Base-by-base conservation (phyloP, 139 green algal species). In the Axilococcus clingmanii region DNA sequence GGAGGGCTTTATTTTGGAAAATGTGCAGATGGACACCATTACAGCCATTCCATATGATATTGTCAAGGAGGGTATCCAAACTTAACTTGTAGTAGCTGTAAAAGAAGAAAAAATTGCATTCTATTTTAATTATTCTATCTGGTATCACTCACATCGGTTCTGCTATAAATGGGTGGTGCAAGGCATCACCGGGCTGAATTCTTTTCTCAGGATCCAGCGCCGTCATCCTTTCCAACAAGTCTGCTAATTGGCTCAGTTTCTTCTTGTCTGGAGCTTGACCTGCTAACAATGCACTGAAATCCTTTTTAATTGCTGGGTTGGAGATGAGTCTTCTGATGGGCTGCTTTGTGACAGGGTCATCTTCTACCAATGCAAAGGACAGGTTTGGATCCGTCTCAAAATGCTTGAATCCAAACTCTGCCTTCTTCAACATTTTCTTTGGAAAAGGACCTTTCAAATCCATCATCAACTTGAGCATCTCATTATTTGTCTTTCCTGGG, bases 1-100 rank as follows among this genome's bases (percentile, higher is more conserved):
- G 12, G 74, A 72, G 30, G 89, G 71, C 47, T 94, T 96, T 74
- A 80, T 61, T 24, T 61, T 98, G 41, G 59, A 72, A 40, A 79
- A 85, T 48, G 74, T 78, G 32, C 74, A 68, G 52, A 63, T 87
- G 52, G 70, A 96, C 70, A 95, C 85, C 23, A 87, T 99, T 58
- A 95, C 92, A 9, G 66, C 91, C 48, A 91, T 98, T 68, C 90
- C 90, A 22, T 97, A 97, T 80, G 90, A 97, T 77, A 94, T 97
- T 57, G 66, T 95, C 63, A 94, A 62, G 54, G 54, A 62, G 40
- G 54, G 54, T 22, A 24, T 62, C 24, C 30, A 55, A 38, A 61
- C 22, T 22, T 48, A 30, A 48, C n/a, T 48, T 48, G n/a, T 27
- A 17, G 40, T 48, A n/a, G 19, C 29, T 24, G n/a, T 24, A 48